Evolutionary conservation across 2,329 filamentous ascomycete genomes (phyloP).

Genomic region (Fusarium euwallaceae): DNA sequence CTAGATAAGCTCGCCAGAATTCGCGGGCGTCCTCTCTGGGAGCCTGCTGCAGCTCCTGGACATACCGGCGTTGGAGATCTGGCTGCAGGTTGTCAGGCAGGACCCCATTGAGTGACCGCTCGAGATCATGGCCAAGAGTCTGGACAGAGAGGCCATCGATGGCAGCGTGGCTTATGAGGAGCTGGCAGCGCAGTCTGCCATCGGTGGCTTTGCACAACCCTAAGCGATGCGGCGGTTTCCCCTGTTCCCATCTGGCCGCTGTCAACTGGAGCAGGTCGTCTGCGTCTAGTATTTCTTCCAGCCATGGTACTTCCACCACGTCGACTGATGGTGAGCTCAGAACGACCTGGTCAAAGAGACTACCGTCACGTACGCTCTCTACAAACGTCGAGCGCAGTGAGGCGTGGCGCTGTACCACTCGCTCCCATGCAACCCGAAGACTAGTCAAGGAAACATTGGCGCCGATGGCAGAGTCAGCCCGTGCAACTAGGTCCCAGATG

Average conservation of each 20-base stretch:
- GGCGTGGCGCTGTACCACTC: constrained; percentile 16
- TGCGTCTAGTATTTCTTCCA: not conserved
- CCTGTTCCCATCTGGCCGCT: not conserved
- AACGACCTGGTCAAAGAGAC: constrained; percentile 9
- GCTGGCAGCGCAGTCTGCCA: constrained; percentile 13
- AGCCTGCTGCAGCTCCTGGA: not conserved
- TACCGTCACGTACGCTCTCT: constrained; percentile 7
- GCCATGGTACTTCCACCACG: constrained; percentile 1
- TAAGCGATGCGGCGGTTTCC: constrained; percentile 9
- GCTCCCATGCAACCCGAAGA: constrained; percentile 7
- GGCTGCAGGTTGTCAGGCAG: not conserved
- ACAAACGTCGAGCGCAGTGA: constrained; percentile 11
- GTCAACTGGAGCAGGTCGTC: not conserved
- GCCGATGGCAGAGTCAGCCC: not conserved
- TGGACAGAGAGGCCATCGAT: constrained; percentile 8
- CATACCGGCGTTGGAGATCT: not conserved
- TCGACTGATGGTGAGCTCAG: constrained; percentile 3
- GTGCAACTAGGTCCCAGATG: not conserved
- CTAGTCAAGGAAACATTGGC: constrained; percentile 1
- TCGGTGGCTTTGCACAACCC: constrained; percentile 4
- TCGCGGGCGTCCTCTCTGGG: not conserved
- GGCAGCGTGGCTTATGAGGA: constrained; percentile 18
- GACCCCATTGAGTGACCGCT: not conserved
- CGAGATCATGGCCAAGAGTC: not conserved
- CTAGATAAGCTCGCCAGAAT: not conserved